Evolutionary conservation across 2,329 filamentous ascomycete genomes (phyloP), one percentile per base, ranked within the genome.

Genomic region (Cercospora beticola): DNA sequence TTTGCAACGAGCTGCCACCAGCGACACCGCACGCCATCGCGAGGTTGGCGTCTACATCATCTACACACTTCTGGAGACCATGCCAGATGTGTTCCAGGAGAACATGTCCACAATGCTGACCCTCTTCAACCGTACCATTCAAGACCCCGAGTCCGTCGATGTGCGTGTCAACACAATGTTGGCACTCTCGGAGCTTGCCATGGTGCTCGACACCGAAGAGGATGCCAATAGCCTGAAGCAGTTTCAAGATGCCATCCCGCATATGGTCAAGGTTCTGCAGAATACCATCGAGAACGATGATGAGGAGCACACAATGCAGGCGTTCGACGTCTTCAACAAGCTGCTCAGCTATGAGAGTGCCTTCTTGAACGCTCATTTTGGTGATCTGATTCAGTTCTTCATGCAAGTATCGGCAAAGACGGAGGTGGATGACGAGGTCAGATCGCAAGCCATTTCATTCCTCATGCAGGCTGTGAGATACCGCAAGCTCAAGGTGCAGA

Each of bases 301-400:
- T 75, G 94, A 97, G 75, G 94, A 97, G 78, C 90, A 91, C 79
- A 90, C 92, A 74, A 92, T 94, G 85, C 90, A 94, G 78, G 89
- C 93, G 28, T 99, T 98, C 75, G 95, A 98, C 79, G 93, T 97
- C 73, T 97, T 98, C 87, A 95, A 98, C 84, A 95, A 92, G 62
- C 90, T 97, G 76, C 87, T 99, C 64, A 92, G 91, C 72, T 97
- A 93, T 79, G 94, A 97, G 79, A 91, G 92, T 31, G 88, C 92
- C 58, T 87, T 98, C 62, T 84, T 98, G 63, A 91, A 90, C 73
- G 86, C 88, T 65, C 94, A 97, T 83, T 92, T 99, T 77, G 92
- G 90, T 78, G 93, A 97, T 76, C 87, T 99, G 8, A 86, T 97
- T 69, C 88, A 91, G 74, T 97, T 98, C 85, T 98, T 98, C 92